These are phyloP conservation scores for Allomyces macrogynus DNA, from an alignment of 192 early-diverging fungal species.

Conservation along the genomic window DNA sequence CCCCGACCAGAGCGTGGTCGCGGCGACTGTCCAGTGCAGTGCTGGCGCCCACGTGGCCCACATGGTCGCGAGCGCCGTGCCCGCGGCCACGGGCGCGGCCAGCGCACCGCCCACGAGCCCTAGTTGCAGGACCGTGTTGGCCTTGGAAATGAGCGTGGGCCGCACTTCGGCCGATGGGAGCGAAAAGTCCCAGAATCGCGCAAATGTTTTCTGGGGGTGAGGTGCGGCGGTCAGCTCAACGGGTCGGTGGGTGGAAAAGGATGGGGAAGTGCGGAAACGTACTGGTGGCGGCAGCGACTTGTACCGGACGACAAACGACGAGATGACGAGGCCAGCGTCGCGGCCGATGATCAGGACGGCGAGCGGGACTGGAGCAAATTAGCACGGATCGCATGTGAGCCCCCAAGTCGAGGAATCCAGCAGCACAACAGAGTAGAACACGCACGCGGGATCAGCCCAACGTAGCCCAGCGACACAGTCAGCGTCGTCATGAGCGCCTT, in stretches of 20 bases:
- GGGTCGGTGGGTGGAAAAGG: not conserved
- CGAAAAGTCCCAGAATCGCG: conserved; percentile 70
- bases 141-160: conserved; percentile 71
- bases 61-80: conserved; percentile 29
- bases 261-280: conserved; percentile 5
- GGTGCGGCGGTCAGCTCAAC: conserved; percentile 3
- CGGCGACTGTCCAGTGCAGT: conserved; percentile 20
- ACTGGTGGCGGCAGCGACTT: conserved; percentile 66
- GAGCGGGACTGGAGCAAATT: conserved; percentile 25
- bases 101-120: conserved; percentile 54
- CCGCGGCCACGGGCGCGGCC: conserved; percentile 36
- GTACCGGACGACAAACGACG: conserved; percentile 68
- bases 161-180: conserved; percentile 78
- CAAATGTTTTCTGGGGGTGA: conserved; percentile 48
- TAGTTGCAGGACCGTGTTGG: conserved; percentile 78
- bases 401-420: no score
- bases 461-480: conserved; percentile 51
- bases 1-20: conserved; percentile 65
- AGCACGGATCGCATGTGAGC: not conserved
- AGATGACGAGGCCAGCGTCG: conserved; percentile 56
- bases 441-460: conserved; percentile 49
- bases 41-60: conserved; percentile 22
- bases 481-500: conserved; percentile 81
- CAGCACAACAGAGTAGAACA: not conserved
- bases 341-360: conserved; percentile 67